Conservation (phyloP, 768 basidiomycete species). For the Boletus bicolor region DNA sequence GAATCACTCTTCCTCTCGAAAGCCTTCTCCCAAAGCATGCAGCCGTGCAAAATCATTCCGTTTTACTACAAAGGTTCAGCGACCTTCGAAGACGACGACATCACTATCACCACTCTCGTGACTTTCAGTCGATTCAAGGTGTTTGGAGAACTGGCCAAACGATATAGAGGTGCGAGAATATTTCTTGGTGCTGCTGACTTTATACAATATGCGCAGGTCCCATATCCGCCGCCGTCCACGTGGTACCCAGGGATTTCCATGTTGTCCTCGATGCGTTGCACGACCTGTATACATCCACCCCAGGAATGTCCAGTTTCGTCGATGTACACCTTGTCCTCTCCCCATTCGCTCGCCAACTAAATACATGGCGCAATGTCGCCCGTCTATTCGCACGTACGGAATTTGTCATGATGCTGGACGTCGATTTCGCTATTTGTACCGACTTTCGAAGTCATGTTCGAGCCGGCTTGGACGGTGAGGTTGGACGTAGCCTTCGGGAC, state of each 20-base stretch:
- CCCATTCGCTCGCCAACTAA: slow-evolving; percentile 79
- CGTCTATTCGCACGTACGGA: slow-evolving; percentile 80
- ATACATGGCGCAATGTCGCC: slow-evolving; percentile 86
- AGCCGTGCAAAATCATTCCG: slow-evolving; percentile 73
- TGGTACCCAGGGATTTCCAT: slow-evolving; percentile 42
- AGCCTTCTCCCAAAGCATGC: slow-evolving; percentile 65
- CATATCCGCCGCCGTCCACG: slow-evolving; percentile 80
- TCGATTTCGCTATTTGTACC: slow-evolving; percentile 84
- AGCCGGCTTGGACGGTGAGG: slow-evolving; percentile 33
- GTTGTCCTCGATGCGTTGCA: slow-evolving; percentile 61
- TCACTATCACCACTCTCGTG: slow-evolving; percentile 83
- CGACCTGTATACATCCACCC: slow-evolving; percentile 62
- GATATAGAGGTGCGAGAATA: slow-evolving; percentile 61
- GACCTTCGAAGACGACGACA: slow-evolving; percentile 55
- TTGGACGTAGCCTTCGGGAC: slow-evolving; percentile 43
- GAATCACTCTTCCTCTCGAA: slow-evolving; percentile 63
- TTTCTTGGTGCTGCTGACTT: neutral
- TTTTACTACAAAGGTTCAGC: slow-evolving; percentile 74
- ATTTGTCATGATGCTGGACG: slow-evolving; percentile 88
- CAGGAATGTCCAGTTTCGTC: slow-evolving; percentile 62
- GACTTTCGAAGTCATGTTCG: slow-evolving; percentile 65
- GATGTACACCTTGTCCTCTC: slow-evolving; percentile 88
- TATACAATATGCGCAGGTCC: slow-evolving; percentile 51
- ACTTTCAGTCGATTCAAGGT: slow-evolving; percentile 76
- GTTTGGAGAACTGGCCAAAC: slow-evolving; percentile 66